Evolutionary conservation across 2,329 filamentous ascomycete genomes (phyloP), one percentile per base, ranked within the genome.

Genomic region (Sordariomycetes sp.): DNA sequence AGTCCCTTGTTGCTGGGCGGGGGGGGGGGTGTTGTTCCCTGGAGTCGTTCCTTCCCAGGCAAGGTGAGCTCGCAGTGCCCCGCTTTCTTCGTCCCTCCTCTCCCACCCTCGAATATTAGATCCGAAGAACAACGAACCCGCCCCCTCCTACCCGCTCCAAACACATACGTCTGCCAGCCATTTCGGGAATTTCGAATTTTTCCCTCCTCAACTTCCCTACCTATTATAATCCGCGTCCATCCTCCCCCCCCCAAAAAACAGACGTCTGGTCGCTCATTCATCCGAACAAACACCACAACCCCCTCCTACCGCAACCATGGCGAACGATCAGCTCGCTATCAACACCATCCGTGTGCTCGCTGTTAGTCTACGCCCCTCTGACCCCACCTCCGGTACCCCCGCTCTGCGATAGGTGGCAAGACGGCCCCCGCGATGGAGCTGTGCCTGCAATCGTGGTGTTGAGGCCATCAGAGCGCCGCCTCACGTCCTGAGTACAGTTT

Each of bases 261-360:
- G 59, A 58, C 36, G 59, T 60, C 55, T 54, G 45, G 39, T 56
- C 55, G 55, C 60, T 54, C 59, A 45, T 45, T 45, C 39, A 45
- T 59, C 60, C 56, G 22, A 50, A n/a, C 45, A 52, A 50, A 34
- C 53, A 42, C 52, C 48, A 52, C 59, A 52, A 48, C 51, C 32
- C n/a, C 20, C 17, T 22, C 52, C 52, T 66, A 68, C 62, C 70
- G 74, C 70, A 73, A 84, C 70, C 74, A 97, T 97, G 92, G 85
- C 85, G 72, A 88, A 97, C 69, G 94, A 99, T 74, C 79, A 86
- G 80, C 83, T 90, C 76, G 88, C 90, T 70, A 90, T 99, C 79
- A 97, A 97, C 86, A 96, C 92, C 74, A 97, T 99, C 80, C 89
- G 94, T 74, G 76, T 90, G 71, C 84, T 99, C 67, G 91, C 94